Percentiles rank a stretch among this genome's conserved stretches.
Evolutionary conservation across 441 rosid genomes (phyloP).

Genomic region (Pelargonium cotyledonis): DNA sequence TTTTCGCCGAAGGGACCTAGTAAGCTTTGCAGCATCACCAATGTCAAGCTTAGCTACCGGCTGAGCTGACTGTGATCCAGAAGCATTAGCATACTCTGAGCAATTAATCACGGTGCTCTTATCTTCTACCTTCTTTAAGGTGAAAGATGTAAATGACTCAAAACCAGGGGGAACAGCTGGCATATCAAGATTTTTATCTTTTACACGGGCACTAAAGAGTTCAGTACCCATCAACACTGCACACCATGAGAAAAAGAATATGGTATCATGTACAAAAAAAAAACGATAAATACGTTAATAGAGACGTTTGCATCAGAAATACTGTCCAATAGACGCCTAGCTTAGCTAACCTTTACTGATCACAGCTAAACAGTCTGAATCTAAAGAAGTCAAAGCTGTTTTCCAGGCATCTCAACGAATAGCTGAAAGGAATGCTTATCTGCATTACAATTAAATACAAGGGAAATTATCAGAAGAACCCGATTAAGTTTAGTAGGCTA

Average conservation of each 20-base stretch:
- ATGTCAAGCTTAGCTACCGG: slow-evolving; percentile 38
- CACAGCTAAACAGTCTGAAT: not conserved
- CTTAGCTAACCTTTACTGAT: slow-evolving; percentile 5
- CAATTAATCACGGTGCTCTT: slow-evolving; percentile 26
- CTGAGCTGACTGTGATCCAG: slow-evolving; percentile 40
- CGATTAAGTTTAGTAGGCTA: not conserved
- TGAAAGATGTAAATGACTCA: slow-evolving; percentile 74
- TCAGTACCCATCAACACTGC: slow-evolving; percentile 80
- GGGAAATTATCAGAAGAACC: not conserved
- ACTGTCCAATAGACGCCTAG: slow-evolving; percentile 12
- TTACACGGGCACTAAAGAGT: slow-evolving; percentile 67
- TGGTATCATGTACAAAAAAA: slow-evolving; percentile 12
- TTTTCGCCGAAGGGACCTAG: slow-evolving; percentile 51
- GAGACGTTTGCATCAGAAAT: not conserved
- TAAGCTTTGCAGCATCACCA: slow-evolving; percentile 32
- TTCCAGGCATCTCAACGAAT: not conserved
- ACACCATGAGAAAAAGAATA: slow-evolving; percentile 14
- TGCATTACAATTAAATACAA: not conserved
- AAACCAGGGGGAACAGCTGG: slow-evolving; percentile 96
- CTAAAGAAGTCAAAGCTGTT: not conserved
- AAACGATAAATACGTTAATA: slow-evolving; percentile 3
- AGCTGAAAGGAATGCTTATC: not conserved
- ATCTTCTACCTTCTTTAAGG: slow-evolving; percentile 43
- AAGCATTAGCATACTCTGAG: slow-evolving; percentile 35
- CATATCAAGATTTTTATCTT: slow-evolving; percentile 82